These are phyloP conservation scores for Cytospora leucostoma DNA, from an alignment of 2,329 filamentous ascomycete genomes.

Conservation along the genomic window DNA sequence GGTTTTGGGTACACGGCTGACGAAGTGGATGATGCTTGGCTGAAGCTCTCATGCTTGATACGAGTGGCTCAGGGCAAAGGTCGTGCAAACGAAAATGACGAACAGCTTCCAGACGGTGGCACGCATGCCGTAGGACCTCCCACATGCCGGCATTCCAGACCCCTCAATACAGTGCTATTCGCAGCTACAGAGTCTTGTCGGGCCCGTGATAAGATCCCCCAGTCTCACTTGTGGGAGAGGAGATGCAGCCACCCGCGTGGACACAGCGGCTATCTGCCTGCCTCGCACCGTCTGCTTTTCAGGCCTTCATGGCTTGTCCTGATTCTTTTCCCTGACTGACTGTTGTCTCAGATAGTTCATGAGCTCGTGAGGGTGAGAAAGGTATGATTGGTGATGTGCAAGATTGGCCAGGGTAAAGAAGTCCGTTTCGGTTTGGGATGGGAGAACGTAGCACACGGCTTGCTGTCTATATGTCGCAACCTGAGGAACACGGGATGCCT, in stretches of 20 bases:
- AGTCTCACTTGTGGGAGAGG: constrained; percentile 10
- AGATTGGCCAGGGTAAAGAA: neutral
- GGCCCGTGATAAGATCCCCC: neutral
- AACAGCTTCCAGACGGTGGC: constrained; percentile 17
- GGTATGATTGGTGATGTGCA: neutral
- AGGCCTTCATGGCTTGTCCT: neutral
- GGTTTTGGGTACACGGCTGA: neutral
- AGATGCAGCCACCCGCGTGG: constrained; percentile 20
- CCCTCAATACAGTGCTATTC: neutral
- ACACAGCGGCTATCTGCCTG: constrained; percentile 5
- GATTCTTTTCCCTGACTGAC: neutral
- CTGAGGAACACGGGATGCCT: neutral
- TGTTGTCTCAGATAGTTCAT: neutral
- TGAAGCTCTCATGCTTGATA: neutral
- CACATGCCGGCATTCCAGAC: constrained; percentile 12
- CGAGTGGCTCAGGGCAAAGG: neutral
- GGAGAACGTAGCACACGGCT: neutral
- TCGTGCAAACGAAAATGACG: constrained; percentile 26
- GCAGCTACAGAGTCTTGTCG: neutral
- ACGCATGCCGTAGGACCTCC: constrained; percentile 13
- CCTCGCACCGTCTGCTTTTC: neutral
- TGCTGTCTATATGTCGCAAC: too few species aligned
- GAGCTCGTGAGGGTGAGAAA: neutral
- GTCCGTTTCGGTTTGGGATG: neutral
- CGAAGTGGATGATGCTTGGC: neutral